Base-by-base conservation (phyloP, 768 basidiomycete species). In the Trametopsis cervina region DNA sequence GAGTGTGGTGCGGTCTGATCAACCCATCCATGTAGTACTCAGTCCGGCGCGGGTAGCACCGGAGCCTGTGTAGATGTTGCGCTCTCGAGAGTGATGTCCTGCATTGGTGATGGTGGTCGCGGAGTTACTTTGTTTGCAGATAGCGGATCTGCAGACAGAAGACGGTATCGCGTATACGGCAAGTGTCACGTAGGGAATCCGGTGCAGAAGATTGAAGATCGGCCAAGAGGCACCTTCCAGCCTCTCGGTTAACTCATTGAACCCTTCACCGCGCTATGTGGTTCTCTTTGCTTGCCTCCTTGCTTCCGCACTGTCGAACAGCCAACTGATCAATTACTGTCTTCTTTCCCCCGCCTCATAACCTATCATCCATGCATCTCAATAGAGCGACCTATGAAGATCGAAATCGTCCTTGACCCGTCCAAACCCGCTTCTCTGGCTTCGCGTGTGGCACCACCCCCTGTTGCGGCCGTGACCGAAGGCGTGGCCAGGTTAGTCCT, bases 311-410 rank as follows among this genome's bases (percentile, higher is more conserved):
- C 47, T 53, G 47, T 59, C 60, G 63, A 65, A 65, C 62, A 53
- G 55, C 49, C 62, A 57, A 67, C 66, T 67, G 60, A 67, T 63
- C 47, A 66, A 60, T 51, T 33, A 26, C 52, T 57, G 50, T 59
- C 54, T 55, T 67, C 71, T 73, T 72, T 60, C 56, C 58, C 42
- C 51, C 65, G 55, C 60, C 55, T 59, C 53, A 57, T 64, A 33
- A 7, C 29, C 29, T 15, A 33, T 7, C 57, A 61, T 64, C 57
- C 37, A 54, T 54, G 46, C 47, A 43, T 40, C 24, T 58, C 54
- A 68, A 67, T 62, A 98, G 95, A 89, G 77, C 89, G 89, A 57
- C 89, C 91, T 20, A 96, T 98, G 93, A 95, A 93, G 76, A 93
- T 98, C 54, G 95, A 99, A 76, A 90, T 98, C 56, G 81, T 98